Percentiles rank a stretch among this genome's conserved stretches.
These are phyloP conservation scores for Paratinospora sagittata DNA, from an alignment of 164 flowering plant species.

Conservation along the genomic window DNA sequence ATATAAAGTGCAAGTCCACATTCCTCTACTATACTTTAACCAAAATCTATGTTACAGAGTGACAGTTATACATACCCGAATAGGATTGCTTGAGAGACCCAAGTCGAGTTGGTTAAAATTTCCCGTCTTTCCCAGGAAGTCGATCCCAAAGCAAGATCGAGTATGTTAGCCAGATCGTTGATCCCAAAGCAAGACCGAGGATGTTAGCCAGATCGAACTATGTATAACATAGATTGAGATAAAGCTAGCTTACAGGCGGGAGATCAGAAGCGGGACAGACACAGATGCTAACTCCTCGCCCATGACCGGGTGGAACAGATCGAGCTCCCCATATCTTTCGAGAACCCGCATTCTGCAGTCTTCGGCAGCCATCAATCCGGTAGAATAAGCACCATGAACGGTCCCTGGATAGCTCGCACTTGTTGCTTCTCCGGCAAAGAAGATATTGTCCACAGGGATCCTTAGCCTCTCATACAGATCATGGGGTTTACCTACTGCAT, in stretches of 20 bases:
- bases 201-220: constrained; percentile 10
- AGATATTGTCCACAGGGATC: constrained; percentile 81
- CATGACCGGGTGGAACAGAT: constrained; percentile 63
- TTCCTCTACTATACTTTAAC: no score
- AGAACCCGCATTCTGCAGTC: constrained; percentile 88
- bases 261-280: constrained; percentile 68
- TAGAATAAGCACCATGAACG: constrained; percentile 91
- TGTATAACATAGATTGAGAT: constrained; percentile 11
- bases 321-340: constrained; percentile 70
- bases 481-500: constrained; percentile 80
- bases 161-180: no score
- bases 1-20: no score
- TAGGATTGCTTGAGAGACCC: constrained; percentile 9
- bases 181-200: no score
- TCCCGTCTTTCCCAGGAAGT: constrained; percentile 2
- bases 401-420: constrained; percentile 72
- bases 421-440: constrained; percentile 97
- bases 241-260: constrained; percentile 51
- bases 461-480: constrained; percentile 79
- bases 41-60: constrained; percentile 1
- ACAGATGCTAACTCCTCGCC: constrained; percentile 43
- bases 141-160: not conserved
- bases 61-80: constrained; percentile 1
- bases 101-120: not conserved
- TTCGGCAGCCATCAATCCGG: constrained; percentile 92